Base-by-base conservation (phyloP, 495 filamentous ascomycete genomes). In the Aspergillus leporis region DNA sequence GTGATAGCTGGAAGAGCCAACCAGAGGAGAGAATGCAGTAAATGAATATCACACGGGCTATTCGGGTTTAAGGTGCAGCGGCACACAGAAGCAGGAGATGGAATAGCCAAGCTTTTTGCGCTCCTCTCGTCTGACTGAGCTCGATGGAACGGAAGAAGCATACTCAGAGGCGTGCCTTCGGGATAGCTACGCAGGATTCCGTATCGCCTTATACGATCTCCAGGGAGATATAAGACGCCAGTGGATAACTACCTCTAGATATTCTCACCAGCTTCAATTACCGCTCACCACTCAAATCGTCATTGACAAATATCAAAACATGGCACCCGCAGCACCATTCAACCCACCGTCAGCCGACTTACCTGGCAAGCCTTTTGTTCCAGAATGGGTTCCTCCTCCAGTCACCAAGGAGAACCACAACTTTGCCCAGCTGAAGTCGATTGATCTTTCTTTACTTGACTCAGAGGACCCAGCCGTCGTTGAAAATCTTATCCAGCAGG, bases 381-480 rank as follows among this genome's bases (percentile, higher is more conserved):
- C 77, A 22, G 61, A 69, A 70, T 79, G 77, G 77, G 36, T 71
- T 36, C 70, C 73, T 16, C 77, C 77, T 38, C 65, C 70, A 13
- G 63, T 70, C 28, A 79, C 77, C 3, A 54, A 70, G 53, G 61
- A 74, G 56, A 73, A 65, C 30, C 58, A 74, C 30, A 68, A 75
- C 55, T 78, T 72, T 57, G 74, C 75, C 12, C 52, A 66, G 14
- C 65, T 78, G 45, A 70, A 70, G 38, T 70, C 74, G 2, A 78
- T 78, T 61, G 75, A 78, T 55, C 60, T 73, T n/a, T 70, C 70
- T 3, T 43, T 70, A 40, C 58, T 73, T n/a, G 70, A 73, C 51
- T 73, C 68, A 3, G 66, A 73, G 4, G 70, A 72, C 30, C 69
- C 68, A 25, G 67, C 65, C 12, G 73, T 79, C 14, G 75, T 78